phyloP scores from a whole-genome alignment of 441 rosid genomes.

The Eutrema salsugineum region DNA sequence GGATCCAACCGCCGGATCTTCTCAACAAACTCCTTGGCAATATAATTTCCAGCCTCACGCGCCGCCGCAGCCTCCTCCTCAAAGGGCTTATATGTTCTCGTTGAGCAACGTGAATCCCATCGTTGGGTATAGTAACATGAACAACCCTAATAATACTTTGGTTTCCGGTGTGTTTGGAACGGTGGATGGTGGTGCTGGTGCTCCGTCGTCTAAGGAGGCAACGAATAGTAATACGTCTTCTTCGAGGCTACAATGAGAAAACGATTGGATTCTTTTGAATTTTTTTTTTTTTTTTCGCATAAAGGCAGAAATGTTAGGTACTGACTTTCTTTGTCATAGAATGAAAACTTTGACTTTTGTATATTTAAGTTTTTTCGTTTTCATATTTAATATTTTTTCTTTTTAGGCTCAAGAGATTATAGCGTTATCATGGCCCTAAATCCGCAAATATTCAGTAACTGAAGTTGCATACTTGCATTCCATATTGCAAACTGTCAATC shows the following conservation, averaged over 20 bases:
- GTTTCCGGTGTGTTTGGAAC: slow-evolving; percentile 20
- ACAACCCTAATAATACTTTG: slow-evolving; percentile 9
- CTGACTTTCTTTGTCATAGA: slow-evolving; percentile 35
- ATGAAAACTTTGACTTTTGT: slow-evolving; percentile 35
- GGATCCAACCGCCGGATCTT: slow-evolving; percentile 20
- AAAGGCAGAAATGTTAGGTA: slow-evolving; percentile 40
- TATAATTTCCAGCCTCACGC: slow-evolving; percentile 18
- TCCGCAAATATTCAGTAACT: neutral
- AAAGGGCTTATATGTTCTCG: slow-evolving; percentile 29
- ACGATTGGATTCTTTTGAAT: slow-evolving; percentile 28
- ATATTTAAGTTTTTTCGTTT: slow-evolving; percentile 12
- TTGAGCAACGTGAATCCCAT: slow-evolving; percentile 19
- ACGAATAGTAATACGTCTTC: slow-evolving; percentile 27
- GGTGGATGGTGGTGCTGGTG: slow-evolving; percentile 12
- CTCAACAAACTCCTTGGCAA: slow-evolving; percentile 29
- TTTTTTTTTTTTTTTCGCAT: slow-evolving; percentile 16
- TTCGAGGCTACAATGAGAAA: slow-evolving; percentile 35
- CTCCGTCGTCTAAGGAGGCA: slow-evolving; percentile 20
- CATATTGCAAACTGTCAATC: neutral
- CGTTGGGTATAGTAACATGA: slow-evolving; percentile 20
- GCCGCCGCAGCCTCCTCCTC: slow-evolving; percentile 2
- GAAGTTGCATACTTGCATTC: slow-evolving; percentile 4
- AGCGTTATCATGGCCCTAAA: neutral
- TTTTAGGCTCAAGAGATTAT: neutral
- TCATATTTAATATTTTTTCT: slow-evolving; percentile 9